Evolutionary conservation across 495 filamentous ascomycete species (phyloP).

Genomic region (Friedmanniomyces simplex): DNA sequence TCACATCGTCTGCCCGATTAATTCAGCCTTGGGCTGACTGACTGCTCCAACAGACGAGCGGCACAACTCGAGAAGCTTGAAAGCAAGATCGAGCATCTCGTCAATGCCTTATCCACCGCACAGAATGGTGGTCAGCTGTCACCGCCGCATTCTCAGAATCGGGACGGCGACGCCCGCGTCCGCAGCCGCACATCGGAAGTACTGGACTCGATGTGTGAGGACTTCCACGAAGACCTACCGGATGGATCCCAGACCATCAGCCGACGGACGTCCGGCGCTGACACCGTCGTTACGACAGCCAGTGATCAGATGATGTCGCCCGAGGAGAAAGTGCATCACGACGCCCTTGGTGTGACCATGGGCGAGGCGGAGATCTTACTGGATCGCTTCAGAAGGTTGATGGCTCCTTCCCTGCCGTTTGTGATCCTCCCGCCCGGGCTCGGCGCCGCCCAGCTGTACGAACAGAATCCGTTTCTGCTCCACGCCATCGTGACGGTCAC

Average conservation of each 20-base stretch:
- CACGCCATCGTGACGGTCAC: constrained; percentile 43
- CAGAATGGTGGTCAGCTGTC: constrained; percentile 17
- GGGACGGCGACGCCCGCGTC: background rate
- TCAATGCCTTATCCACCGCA: constrained; percentile 34
- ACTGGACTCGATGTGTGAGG: background rate
- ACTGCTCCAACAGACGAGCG: constrained; percentile 5
- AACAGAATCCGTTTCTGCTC: constrained; percentile 43
- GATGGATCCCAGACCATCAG: background rate
- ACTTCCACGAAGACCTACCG: background rate
- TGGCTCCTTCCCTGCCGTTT: constrained; percentile 38
- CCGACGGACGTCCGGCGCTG: background rate
- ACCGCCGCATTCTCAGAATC: constrained; percentile 14
- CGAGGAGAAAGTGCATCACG: background rate
- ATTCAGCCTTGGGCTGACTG: too few relatives aligned
- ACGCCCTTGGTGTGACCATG: constrained; percentile 20
- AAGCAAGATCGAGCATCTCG: constrained; percentile 43
- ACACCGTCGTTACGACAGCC: background rate
- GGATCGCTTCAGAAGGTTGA: constrained; percentile 33
- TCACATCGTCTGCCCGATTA: too few relatives aligned
- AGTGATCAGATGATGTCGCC: background rate
- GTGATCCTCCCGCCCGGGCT: constrained; percentile 34
- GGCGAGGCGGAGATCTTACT: constrained; percentile 35
- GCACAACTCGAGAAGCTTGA: constrained; percentile 34
- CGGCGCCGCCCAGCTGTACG: constrained; percentile 38
- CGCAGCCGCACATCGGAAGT: background rate